phyloP scores from a whole-genome alignment of 495 filamentous ascomycete species.

The Coniosporium apollinis region DNA sequence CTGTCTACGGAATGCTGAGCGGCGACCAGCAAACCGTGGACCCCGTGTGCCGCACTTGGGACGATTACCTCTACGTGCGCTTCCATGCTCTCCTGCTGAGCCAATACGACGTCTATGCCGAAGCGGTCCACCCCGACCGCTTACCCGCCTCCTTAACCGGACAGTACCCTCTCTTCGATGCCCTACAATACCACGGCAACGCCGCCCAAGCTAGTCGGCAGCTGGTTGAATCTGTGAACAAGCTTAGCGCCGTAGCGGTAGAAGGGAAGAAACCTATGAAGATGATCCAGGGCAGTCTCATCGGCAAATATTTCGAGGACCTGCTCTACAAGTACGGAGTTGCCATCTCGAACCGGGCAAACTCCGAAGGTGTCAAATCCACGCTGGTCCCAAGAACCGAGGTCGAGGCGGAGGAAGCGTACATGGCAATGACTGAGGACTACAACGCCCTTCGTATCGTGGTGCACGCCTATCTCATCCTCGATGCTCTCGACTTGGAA shows the following conservation, averaged over 20 bases:
- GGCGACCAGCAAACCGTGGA: constrained; percentile 65
- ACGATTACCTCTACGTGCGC: constrained; percentile 80
- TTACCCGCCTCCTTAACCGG: constrained; percentile 23
- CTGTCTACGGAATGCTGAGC: constrained; percentile 75
- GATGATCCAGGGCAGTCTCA: constrained; percentile 46
- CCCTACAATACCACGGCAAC: constrained; percentile 36
- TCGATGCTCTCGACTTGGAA: constrained; percentile 7
- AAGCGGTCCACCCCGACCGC: constrained; percentile 28
- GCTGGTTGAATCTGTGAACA: constrained; percentile 34
- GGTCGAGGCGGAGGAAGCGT: background rate
- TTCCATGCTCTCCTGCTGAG: constrained; percentile 67
- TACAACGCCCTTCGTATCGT: constrained; percentile 15
- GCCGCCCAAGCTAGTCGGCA: constrained; percentile 29
- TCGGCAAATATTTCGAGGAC: constrained; percentile 38
- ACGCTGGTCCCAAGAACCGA: constrained; percentile 29
- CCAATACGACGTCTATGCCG: constrained; percentile 46
- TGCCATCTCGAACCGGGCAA: constrained; percentile 35
- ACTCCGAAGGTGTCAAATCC: constrained; percentile 27
- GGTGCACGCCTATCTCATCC: constrained; percentile 24
- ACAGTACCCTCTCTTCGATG: constrained; percentile 35
- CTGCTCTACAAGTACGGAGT: constrained; percentile 43
- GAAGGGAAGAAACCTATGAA: constrained; percentile 42
- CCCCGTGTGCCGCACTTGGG: constrained; percentile 62
- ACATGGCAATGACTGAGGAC: background rate
- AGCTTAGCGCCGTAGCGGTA: constrained; percentile 25